A percentile compares a stretch with the other conserved stretches of the same genome.
Conservation (phyloP, 1,284 basidiomycete genomes). For the Fistulina hepatica region DNA sequence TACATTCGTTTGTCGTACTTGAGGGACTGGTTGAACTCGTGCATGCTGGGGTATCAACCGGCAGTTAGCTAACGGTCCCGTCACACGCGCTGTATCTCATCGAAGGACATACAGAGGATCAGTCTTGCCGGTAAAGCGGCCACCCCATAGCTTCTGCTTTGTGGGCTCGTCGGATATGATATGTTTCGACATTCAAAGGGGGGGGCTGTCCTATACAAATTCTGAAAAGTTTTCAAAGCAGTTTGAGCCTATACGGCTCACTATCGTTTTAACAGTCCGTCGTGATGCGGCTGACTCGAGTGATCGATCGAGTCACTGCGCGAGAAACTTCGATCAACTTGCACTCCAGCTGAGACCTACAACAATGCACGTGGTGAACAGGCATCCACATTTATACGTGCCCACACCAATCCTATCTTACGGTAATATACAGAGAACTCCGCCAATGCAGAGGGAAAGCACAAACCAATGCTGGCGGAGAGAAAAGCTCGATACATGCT, state of each 20-base stretch:
- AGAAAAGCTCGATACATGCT: constrained; percentile 5
- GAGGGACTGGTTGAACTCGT: constrained; percentile 91
- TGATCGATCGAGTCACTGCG: not conserved
- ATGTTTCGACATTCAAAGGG: constrained; percentile 7
- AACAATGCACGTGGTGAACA: no score
- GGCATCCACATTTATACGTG: not conserved
- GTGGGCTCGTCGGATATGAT: constrained; percentile 48
- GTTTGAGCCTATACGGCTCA: no score
- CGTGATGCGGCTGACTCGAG: no score
- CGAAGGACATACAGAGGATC: constrained; percentile 58
- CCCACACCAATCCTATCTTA: no score
- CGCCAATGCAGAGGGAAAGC: no score
- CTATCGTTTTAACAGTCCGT: no score
- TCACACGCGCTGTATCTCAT: not conserved
- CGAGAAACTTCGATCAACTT: not conserved
- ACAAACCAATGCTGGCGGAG: no score
- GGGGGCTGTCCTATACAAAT: constrained; percentile 11
- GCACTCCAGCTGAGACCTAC: not conserved
- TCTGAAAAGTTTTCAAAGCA: not conserved
- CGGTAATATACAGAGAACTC: no score
- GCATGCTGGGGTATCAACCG: constrained; percentile 53
- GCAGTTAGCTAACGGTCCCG: not conserved
- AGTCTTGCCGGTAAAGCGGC: constrained; percentile 79
- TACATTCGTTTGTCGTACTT: constrained; percentile 94
- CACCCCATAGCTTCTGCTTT: constrained; percentile 83